Base-by-base conservation (phyloP, 148 eudicot species). In the Camellia lanceoleosa region DNA sequence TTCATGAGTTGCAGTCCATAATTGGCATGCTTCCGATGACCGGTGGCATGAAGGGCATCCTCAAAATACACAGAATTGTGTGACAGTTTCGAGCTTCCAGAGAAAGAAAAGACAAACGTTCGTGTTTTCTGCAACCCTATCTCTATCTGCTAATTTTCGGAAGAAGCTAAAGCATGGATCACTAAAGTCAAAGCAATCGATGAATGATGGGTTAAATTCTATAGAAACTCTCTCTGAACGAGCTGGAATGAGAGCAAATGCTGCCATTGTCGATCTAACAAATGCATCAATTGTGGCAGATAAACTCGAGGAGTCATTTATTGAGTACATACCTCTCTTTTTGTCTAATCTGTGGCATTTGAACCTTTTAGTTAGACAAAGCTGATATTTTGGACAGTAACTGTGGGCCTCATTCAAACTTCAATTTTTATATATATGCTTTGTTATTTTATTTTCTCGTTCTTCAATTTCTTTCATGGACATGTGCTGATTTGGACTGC, bases 121-220 rank as follows among this genome's bases (percentile, higher is more conserved):
- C 80, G 97, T 95, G 83, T 95, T 95, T 82, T 95, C 97, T 70
- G 99, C 99, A 75, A 95, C 99, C 82, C 91, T 95, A 82, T 94
- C 97, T 42, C 85, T 95, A 42, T 92, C 99, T 79, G 80, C 89
- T 76, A 95, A 93, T 83, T 95, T 95, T 49, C 93, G 92, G 10
- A 93, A 92, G 78, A 95, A 95, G 89, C 86, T 93, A 49, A 95
- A 95, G 86, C 93, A 89, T 70, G 97, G 99, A 83, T 82, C 90
- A 69, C 71, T 84, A 12, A 89, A 78, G 83, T 75, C 89, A 42
- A 89, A 90, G 60, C 87, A 81, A 59, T 80, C 86, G 46, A 56
- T 73, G 23, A 81, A 71, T 68, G 91, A 85, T 86, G 98, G 78
- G 61, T 70, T 95, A 61, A 86, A 90, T 73, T 95, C 98, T 9